Conservation (phyloP, 2,329 filamentous ascomycete species). For the Sclerotinia subarctica region DNA sequence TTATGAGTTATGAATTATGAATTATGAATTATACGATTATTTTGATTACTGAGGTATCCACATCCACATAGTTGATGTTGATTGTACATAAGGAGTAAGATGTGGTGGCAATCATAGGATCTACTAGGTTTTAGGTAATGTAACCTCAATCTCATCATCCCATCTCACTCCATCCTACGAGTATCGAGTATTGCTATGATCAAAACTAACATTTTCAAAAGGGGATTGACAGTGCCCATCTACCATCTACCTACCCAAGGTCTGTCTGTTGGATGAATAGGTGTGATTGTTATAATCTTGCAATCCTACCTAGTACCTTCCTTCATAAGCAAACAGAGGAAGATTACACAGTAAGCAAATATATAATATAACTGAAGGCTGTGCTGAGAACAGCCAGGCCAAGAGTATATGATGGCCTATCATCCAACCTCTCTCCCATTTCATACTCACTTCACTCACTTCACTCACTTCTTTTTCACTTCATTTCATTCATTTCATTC, state of each 20-base stretch:
- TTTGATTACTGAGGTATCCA: background rate
- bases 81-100: background rate
- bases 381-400: background rate
- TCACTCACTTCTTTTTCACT: background rate
- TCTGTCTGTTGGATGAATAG: background rate
- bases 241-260: too few species aligned
- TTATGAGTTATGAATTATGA: too few species aligned
- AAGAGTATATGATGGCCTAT: background rate
- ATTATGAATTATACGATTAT: background rate
- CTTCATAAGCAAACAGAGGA: background rate
- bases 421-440: background rate
- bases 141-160: background rate
- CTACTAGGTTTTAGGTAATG: background rate
- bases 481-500: background rate
- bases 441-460: background rate
- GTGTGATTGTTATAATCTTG: background rate
- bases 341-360: background rate
- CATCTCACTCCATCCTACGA: background rate
- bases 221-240: too few species aligned
- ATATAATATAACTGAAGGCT: background rate
- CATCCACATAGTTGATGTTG: background rate
- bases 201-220: background rate
- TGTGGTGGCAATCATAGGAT: background rate
- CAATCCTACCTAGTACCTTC: conserved; percentile 7
- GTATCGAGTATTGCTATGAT: background rate